These are phyloP conservation scores for Tephrocybe sp. DNA, from an alignment of 768 basidiomycete species.

Conservation along the genomic window DNA sequence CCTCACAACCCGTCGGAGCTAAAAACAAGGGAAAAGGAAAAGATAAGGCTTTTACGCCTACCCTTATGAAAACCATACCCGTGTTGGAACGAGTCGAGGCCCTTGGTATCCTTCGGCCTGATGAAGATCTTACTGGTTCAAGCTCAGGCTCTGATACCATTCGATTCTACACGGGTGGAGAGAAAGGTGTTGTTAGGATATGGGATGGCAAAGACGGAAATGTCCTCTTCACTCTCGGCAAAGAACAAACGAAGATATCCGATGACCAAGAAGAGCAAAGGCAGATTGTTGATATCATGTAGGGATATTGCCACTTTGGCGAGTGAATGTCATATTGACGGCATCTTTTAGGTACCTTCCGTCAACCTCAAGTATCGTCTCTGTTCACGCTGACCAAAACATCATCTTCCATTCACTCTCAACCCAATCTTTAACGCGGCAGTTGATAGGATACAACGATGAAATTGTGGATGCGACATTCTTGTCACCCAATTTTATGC, in stretches of 20 bases:
- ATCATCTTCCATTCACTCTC: conserved; percentile 85
- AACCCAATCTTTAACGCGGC: conserved; percentile 63
- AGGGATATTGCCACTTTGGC: conserved; percentile 30
- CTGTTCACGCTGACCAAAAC: conserved; percentile 95
- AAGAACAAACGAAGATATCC: conserved; percentile 40
- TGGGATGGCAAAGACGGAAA: conserved; percentile 78
- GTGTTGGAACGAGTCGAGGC: conserved; percentile 86
- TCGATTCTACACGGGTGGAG: conserved; percentile 86
- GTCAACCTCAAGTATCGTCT: conserved; percentile 61
- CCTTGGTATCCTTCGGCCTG: conserved; percentile 62
- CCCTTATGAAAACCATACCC: conserved; percentile 75
- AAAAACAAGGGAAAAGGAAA: conserved; percentile 52
- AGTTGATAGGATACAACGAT: conserved; percentile 96
- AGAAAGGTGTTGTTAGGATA: conserved; percentile 80
- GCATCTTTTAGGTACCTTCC: conserved; percentile 60
- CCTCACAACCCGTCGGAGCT: conserved; percentile 30
- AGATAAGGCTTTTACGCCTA: conserved; percentile 46
- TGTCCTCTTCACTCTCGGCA: conserved; percentile 57
- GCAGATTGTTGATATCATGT: conserved; percentile 85
- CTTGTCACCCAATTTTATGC: conserved; percentile 42
- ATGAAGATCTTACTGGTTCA: conserved; percentile 46
- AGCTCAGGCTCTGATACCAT: conserved; percentile 39
- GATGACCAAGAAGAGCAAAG: conserved; percentile 73
- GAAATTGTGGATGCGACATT: conserved; percentile 92
- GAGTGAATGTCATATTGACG: conserved; percentile 11